Base-by-base conservation (phyloP, 2,329 filamentous ascomycete genomes). In the Westerdykella ornata region DNA sequence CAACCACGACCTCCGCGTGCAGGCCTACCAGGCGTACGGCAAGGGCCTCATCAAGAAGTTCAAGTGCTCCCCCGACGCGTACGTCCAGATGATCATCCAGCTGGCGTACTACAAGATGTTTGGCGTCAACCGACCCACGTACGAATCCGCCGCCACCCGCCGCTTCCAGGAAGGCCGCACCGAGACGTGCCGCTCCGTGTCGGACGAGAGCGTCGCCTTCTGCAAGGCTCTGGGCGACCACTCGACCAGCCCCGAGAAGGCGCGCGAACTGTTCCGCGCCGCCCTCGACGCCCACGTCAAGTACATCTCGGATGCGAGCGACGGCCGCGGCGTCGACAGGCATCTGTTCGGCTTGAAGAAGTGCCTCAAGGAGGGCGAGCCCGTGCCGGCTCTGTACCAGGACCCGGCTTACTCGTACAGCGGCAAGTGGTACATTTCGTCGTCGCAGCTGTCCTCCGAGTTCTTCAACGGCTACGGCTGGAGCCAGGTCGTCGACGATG, bases 41-140 rank as follows among this genome's bases (percentile, higher is more conserved):
- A 98, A 98, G 74, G 88, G 88, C 18, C 74, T 98, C 47, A 97
- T 98, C 76, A 98, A 98, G 81, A 94, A 95, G 70, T 97, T 98
- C 81, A 94, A 88, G 73, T 95, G 87, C 79, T 94, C 86, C 18
- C 92, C 92, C 20, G 94, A 98, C 59, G 92, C 90, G 22, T 98
- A 94, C 68, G 88, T 97, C 32, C 92, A 98, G 71, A 92, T 98
- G 88, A 74, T 96, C 66, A 98, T 98, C 66, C 92, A 98, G 69
- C 81, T 97, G 39, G 92, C 92, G 30, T 98, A 98, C 76, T 84
- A 83, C 77, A 97, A 97, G 73, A 96, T 98, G 87, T 95, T 94
- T 70, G 92, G 92, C 75, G 88, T 89, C 76, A 96, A 89, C 76
- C 80, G 92, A 3, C 92, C 92, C 1, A 98, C 94, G 0, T 98